These are phyloP conservation scores for Metschnikowia santaceciliae DNA, from an alignment of 805 yeast species.

Conservation along the genomic window DNA sequence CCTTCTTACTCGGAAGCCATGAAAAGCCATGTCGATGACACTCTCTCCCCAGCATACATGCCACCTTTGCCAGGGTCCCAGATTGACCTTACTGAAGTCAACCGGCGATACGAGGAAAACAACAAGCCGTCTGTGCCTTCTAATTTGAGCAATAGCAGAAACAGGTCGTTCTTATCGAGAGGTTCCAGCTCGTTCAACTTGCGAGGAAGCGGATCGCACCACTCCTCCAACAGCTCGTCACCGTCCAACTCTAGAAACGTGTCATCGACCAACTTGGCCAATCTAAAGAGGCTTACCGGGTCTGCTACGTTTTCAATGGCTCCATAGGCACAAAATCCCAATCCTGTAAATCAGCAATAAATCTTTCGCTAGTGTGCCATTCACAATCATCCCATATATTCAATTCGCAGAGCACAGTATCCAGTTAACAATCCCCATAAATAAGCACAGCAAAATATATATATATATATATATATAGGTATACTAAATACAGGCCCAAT, in stretches of 20 bases:
- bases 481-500: too few relatives aligned
- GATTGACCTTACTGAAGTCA: slow-evolving; percentile 30
- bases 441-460: too few relatives aligned
- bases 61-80: slow-evolving; percentile 46
- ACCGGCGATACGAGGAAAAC: slow-evolving; percentile 26
- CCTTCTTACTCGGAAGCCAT: slow-evolving; percentile 85
- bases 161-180: slow-evolving; percentile 22
- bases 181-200: slow-evolving; percentile 26
- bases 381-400: too few relatives aligned
- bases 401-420: too few relatives aligned
- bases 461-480: too few relatives aligned
- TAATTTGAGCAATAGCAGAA: slow-evolving; percentile 8
- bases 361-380: too few relatives aligned
- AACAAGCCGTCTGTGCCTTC: neutral
- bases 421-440: too few relatives aligned
- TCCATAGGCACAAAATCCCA: neutral
- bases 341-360: too few relatives aligned
- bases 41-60: slow-evolving; percentile 69
- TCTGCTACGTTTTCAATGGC: slow-evolving; percentile 16
- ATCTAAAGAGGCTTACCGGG: slow-evolving; percentile 8
- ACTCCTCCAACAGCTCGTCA: slow-evolving; percentile 32
- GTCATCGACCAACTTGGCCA: slow-evolving; percentile 39
- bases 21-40: slow-evolving; percentile 46
- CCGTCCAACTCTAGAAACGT: slow-evolving; percentile 77
- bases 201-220: slow-evolving; percentile 18